Percentiles rank a stretch among this genome's conserved stretches.
phyloP scores from a whole-genome alignment of 768 basidiomycete species.

The Termitomyces heimii region DNA sequence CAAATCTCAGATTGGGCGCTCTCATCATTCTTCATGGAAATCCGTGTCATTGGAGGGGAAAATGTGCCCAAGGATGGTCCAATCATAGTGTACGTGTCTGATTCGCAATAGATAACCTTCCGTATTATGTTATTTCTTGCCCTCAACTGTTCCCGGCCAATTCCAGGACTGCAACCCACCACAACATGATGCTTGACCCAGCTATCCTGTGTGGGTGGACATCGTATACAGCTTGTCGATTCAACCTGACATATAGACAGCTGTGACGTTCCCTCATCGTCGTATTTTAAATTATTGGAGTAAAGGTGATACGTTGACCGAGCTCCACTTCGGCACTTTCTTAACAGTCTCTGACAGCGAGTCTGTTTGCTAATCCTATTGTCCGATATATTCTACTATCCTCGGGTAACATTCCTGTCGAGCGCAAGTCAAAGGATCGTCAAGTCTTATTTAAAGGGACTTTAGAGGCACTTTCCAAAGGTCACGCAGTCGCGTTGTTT shows the following conservation, averaged over 20 bases:
- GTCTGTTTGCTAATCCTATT: conserved; percentile 76
- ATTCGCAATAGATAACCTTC: not conserved
- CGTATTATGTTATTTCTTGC: not conserved
- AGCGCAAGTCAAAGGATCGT: conserved; percentile 90
- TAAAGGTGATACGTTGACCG: conserved; percentile 52
- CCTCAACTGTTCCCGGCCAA: not conserved
- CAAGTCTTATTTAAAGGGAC: conserved; percentile 85
- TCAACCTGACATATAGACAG: conserved; percentile 31
- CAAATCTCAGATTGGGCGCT: conserved; percentile 68
- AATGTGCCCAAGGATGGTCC: conserved; percentile 85
- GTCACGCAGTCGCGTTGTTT: conserved; percentile 86
- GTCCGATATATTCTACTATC: conserved; percentile 71
- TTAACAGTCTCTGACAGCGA: conserved; percentile 34
- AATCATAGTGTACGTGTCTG: conserved; percentile 79
- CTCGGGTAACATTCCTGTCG: conserved; percentile 97
- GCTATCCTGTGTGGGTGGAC: conserved; percentile 58
- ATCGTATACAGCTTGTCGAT: not conserved
- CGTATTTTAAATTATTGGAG: conserved; percentile 91
- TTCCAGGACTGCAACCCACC: conserved; percentile 73
- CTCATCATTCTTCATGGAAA: conserved; percentile 83
- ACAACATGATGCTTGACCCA: conserved; percentile 95
- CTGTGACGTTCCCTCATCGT: conserved; percentile 75
- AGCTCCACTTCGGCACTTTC: not conserved
- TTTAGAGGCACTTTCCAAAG: conserved; percentile 76
- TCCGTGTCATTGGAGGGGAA: conserved; percentile 82